phyloP scores from a whole-genome alignment of 306 rosid genomes.

The Erythrophleum fordii region DNA sequence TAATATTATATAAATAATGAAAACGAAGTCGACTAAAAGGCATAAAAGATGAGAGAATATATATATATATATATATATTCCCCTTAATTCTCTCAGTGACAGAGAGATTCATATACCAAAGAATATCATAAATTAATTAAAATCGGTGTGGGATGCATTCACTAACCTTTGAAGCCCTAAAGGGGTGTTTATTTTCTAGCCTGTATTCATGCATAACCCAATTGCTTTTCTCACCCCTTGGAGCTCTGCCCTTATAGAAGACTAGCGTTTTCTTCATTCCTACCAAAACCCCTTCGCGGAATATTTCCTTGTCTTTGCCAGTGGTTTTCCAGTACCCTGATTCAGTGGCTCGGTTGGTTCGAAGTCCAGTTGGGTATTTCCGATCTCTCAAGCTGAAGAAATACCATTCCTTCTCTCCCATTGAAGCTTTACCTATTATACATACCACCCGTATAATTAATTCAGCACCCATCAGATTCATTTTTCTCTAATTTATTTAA shows the following conservation, averaged over 20 bases:
- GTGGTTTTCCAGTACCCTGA: slow-evolving; percentile 84
- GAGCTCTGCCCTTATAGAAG: slow-evolving; percentile 84
- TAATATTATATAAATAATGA: too few relatives aligned
- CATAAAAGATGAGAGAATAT: too few relatives aligned
- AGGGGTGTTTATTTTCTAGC: slow-evolving; percentile 54
- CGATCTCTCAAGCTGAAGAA: slow-evolving; percentile 78
- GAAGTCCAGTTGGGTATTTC: slow-evolving; percentile 80
- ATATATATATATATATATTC: too few relatives aligned
- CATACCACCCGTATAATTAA: too few relatives aligned
- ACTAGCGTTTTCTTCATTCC: slow-evolving; percentile 94
- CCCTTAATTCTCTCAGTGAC: too few relatives aligned
- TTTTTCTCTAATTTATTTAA: too few relatives aligned
- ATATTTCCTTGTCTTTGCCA: slow-evolving; percentile 83
- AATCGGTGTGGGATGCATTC: too few relatives aligned
- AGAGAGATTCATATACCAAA: too few relatives aligned
- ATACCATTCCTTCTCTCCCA: slow-evolving; percentile 92
- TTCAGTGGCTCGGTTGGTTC: slow-evolving; percentile 83
- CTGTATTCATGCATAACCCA: slow-evolving; percentile 95
- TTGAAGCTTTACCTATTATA: slow-evolving; percentile 62
- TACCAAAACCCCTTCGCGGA: slow-evolving; percentile 49
- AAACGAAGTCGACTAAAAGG: too few relatives aligned
- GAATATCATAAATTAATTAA: too few relatives aligned
- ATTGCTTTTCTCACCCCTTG: slow-evolving; percentile 81
- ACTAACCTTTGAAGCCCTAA: slow-evolving; percentile 64
- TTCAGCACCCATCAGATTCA: too few relatives aligned